Percentiles rank a stretch among this genome's conserved stretches.
phyloP scores from a whole-genome alignment of 352 stramenopile genomes.

The Globisporangium nagaii region DNA sequence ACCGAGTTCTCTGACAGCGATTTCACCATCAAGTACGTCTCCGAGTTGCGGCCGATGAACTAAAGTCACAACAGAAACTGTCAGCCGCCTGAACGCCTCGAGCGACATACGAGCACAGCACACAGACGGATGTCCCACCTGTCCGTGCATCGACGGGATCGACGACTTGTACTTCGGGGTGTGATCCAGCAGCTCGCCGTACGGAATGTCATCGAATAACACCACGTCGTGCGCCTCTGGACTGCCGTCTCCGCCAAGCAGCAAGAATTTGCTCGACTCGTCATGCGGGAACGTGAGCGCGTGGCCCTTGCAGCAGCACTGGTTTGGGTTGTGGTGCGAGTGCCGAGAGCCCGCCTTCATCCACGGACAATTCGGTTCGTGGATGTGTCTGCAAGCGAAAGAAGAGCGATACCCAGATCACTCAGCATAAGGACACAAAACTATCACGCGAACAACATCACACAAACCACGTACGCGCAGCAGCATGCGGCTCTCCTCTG shows the following conservation, averaged over 20 bases:
- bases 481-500: conserved; percentile 63
- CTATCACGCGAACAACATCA: too few relatives aligned
- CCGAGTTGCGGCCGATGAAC: conserved; percentile 76
- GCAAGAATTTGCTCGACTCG: conserved; percentile 78
- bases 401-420: neutral
- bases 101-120: neutral
- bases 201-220: conserved; percentile 61
- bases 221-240: conserved; percentile 52
- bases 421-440: neutral
- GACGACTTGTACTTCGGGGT: conserved; percentile 66
- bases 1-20: conserved; percentile 70
- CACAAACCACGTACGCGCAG: conserved; percentile 69
- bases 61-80: conserved; percentile 5
- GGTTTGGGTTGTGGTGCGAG: conserved; percentile 55
- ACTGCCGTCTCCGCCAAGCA: conserved; percentile 35
- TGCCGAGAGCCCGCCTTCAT: conserved; percentile 56
- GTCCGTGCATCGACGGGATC: conserved; percentile 77
- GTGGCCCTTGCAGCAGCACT: conserved; percentile 74
- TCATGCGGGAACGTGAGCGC: conserved; percentile 67
- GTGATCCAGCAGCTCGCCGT: conserved; percentile 53
- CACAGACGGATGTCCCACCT: conserved; percentile 16
- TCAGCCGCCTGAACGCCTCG: too few relatives aligned
- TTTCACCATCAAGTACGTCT: conserved; percentile 77
- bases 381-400: conserved; percentile 41
- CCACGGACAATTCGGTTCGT: conserved; percentile 68